Evolutionary conservation across 805 yeast genomes (phyloP), one percentile per base, ranked within the genome.

Genomic region (Ogataea nonfermentans): DNA sequence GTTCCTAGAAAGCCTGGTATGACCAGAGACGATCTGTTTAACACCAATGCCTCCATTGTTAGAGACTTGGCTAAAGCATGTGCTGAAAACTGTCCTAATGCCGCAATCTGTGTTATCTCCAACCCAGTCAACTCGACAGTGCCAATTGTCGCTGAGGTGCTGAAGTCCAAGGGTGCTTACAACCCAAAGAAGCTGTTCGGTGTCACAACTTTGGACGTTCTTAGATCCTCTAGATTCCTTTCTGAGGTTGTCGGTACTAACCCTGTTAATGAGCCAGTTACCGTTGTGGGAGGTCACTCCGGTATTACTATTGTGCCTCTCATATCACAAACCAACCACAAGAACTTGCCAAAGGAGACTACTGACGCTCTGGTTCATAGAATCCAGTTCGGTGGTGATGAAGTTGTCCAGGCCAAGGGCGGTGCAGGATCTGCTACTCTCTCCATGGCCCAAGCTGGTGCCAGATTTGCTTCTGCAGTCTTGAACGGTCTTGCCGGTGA

Each of bases 1-100:
- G 95, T 90, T 43, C 97, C 95, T 74, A 86, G 95, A 79, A 90
- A 89, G 74, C 97, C 97, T 54, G 97, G 97, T 67, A 90, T 90
- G 97, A 87, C 96, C 61, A 85, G 97, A 76, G 97, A 90, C 66
- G 97, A 90, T 65, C 75, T 90, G 59, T 90, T 90, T 82, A 83
- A 86, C 75, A 90, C 95, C 73, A 90, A 90, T 62, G 97, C 97
- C 37, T 83, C 95, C 37, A 90, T 90, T 66, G 96, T 90, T 49
- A 81, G 93, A 65, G 96, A 86, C 67, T 76, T 90, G 66, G 95
- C 95, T 63, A 74, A 81, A 68, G 84, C 89, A 39, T 78, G 78
- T 55, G 95, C 95, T 47, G 86, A 84, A 51, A 62, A 73, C 66
- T 76, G 85, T 51, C 96, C 96, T 62, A 76, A 85, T 55, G 96